A percentile compares a stretch with the other conserved stretches of the same genome.
These are phyloP conservation scores for Boletus sp. DNA, from an alignment of 768 basidiomycete species.

Conservation along the genomic window DNA sequence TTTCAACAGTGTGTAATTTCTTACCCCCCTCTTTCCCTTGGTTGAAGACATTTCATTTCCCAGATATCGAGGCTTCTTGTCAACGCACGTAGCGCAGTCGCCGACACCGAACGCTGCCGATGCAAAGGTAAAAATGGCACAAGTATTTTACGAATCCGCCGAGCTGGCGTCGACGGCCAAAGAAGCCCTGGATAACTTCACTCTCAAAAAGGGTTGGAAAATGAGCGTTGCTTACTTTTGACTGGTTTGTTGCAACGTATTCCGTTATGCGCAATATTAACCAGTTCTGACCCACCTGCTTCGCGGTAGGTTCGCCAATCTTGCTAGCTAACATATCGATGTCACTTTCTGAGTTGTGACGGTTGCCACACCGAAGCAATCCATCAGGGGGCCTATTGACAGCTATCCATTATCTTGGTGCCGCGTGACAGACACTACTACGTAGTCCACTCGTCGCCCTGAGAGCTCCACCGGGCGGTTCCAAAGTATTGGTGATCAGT, in stretches of 20 bases:
- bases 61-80: constrained; percentile 83
- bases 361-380: neutral
- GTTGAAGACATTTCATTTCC: neutral
- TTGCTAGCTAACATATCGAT: neutral
- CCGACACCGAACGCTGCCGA: constrained; percentile 64
- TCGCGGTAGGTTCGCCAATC: neutral
- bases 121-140: constrained; percentile 72
- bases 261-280: constrained; percentile 1
- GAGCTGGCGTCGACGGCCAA: constrained; percentile 76
- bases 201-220: constrained; percentile 80
- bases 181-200: constrained; percentile 80
- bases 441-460: neutral
- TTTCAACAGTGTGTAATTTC: constrained; percentile 79
- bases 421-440: neutral
- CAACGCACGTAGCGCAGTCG: constrained; percentile 65
- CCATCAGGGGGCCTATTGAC: neutral
- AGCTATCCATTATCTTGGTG: neutral
- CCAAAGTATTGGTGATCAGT: neutral
- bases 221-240: constrained; percentile 75
- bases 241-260: constrained; percentile 17
- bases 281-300: constrained; percentile 42
- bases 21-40: neutral
- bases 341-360: neutral
- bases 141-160: constrained; percentile 72
- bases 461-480: neutral